Percentiles rank a stretch among this genome's conserved stretches.
Evolutionary conservation across 2,329 filamentous ascomycete genomes (phyloP).

Genomic region (Ophiobolus disseminans): DNA sequence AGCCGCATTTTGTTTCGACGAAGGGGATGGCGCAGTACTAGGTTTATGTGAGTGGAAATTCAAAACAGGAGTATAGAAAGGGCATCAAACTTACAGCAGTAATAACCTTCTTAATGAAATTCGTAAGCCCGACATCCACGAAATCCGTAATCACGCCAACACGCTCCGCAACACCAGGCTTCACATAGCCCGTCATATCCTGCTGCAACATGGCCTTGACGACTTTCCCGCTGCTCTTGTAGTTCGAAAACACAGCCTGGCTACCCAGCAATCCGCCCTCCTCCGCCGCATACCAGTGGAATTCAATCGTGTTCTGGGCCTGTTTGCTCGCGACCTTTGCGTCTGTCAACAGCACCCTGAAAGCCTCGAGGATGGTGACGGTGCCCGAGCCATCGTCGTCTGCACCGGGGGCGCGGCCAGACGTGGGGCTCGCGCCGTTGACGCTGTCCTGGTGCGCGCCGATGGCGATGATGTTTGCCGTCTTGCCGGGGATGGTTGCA

Average conservation of each 20-base stretch:
- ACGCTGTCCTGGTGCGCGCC: constrained; percentile 94
- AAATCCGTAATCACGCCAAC: constrained; percentile 92
- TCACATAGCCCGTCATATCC: constrained; percentile 86
- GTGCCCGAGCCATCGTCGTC: constrained; percentile 92
- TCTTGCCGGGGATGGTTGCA: constrained; percentile 83
- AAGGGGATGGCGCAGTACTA: constrained; percentile 86
- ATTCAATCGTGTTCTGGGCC: constrained; percentile 85
- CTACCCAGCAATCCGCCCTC: constrained; percentile 85
- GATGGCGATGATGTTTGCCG: constrained; percentile 81
- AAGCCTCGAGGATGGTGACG: constrained; percentile 89
- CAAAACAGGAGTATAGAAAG: not conserved
- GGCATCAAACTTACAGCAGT: constrained; percentile 54
- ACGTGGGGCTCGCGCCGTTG: constrained; percentile 82
- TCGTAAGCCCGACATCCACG: constrained; percentile 79
- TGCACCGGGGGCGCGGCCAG: constrained; percentile 83
- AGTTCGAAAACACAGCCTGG: constrained; percentile 83
- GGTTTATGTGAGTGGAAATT: not conserved
- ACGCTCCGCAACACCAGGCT: constrained; percentile 78
- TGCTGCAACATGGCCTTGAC: constrained; percentile 97
- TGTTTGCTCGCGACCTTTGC: constrained; percentile 72
- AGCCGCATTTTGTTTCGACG: constrained; percentile 85
- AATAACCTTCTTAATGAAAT: constrained; percentile 87
- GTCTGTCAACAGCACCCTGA: constrained; percentile 77
- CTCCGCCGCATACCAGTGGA: constrained; percentile 94
- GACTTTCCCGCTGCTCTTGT: constrained; percentile 74